A percentile compares a stretch with the other conserved stretches of the same genome.
Evolutionary conservation across 768 basidiomycete species (phyloP).

Genomic region (Naganishia friedmannii): DNA sequence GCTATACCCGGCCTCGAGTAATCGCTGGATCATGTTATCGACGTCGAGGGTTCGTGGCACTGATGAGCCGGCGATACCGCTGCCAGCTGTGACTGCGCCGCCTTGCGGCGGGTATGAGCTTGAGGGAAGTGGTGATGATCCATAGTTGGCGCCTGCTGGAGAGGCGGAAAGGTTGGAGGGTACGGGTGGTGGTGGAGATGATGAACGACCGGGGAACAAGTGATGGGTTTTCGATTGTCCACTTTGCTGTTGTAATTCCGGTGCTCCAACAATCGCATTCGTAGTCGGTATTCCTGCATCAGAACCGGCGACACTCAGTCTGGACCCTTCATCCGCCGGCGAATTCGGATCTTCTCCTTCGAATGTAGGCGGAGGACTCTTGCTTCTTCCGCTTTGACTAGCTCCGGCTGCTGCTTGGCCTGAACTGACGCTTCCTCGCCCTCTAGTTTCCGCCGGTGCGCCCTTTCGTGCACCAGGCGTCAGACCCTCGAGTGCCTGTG

Average conservation of each 20-base stretch:
- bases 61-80: constrained; percentile 8
- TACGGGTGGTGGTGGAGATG: constrained; percentile 69
- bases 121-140: constrained; percentile 10
- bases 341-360: constrained; percentile 8
- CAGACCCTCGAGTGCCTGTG: not conserved
- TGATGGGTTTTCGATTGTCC: constrained; percentile 10
- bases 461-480: constrained; percentile 24
- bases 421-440: constrained; percentile 22
- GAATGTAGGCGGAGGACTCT: constrained; percentile 27
- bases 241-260: constrained; percentile 10
- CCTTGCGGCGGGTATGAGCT: constrained; percentile 31
- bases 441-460: constrained; percentile 2
- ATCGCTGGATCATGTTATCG: constrained; percentile 95
- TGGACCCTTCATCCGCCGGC: not conserved
- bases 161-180: constrained; percentile 40
- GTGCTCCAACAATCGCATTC: constrained; percentile 14
- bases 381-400: constrained; percentile 26
- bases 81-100: constrained; percentile 11
- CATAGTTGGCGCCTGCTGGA: constrained; percentile 26
- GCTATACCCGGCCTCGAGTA: constrained; percentile 93
- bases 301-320: constrained; percentile 12
- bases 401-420: constrained; percentile 31
- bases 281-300: constrained; percentile 12
- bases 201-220: constrained; percentile 55
- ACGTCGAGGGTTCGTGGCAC: constrained; percentile 63